Base-by-base conservation (phyloP, 225 moss, liverwort and hornwort genomes). In the Pleurozium schreberi region DNA sequence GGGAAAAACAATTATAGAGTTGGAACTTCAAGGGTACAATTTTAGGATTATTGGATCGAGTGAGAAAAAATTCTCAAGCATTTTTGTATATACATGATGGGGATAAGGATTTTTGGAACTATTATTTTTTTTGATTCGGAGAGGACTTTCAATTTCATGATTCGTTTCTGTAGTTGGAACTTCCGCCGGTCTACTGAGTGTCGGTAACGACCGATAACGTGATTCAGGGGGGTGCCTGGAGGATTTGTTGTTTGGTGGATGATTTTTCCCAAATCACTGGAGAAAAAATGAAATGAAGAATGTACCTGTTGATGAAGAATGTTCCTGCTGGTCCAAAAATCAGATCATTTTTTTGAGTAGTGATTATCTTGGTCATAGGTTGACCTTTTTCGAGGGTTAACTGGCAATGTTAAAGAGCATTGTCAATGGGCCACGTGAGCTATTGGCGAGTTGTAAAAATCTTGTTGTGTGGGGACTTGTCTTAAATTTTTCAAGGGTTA, bases 401-500 rank as follows among this genome's bases (percentile, higher is more conserved):
- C n/a, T n/a, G n/a, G n/a, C n/a, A n/a, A n/a, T n/a, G n/a, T n/a
- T n/a, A n/a, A 33, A 74, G 75, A 75, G 49, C 49, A 31, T 31
- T 12, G 33, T 33, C 12, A 19, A 33, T 33, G 20, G 12, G 33
- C 12, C 20, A 20, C 3, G 12, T 33, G 75, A 52, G 33, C 12
- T 57, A 57, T n/a, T n/a, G n/a, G n/a, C n/a, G n/a, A n/a, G n/a
- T n/a, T n/a, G n/a, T n/a, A n/a, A n/a, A n/a, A n/a, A n/a, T n/a
- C n/a, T n/a, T n/a, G n/a, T n/a, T n/a, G 14, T 1, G 5, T 70
- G 15, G 42, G 70, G 26, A 70, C 9, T 8, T 43, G 26, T 43
- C 3, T 43, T 9, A 22, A 71, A 71, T 5, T 43, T 0, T 0
- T n/a, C n/a, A n/a, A n/a, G n/a, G n/a, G n/a, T n/a, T n/a, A n/a